Conservation (phyloP, 2,329 filamentous ascomycete genomes). For the Cadophora sp. region DNA sequence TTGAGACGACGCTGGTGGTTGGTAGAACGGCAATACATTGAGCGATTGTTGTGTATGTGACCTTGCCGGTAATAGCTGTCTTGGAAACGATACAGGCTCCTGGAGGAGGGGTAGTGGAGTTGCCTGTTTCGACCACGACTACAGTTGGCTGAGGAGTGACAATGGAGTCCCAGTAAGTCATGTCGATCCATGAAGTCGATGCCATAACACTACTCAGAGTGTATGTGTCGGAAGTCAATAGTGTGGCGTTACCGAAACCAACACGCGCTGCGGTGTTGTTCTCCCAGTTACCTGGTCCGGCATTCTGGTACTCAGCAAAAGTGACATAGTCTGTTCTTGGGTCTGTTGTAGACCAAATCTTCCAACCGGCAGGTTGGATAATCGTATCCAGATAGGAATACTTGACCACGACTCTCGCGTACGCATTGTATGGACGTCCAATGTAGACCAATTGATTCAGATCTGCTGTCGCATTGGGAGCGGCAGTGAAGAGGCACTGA, state of each 20-base stretch:
- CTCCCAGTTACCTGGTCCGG: slow-evolving; percentile 36
- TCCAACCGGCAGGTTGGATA: slow-evolving; percentile 58
- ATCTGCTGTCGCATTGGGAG: slow-evolving; percentile 25
- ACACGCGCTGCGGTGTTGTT: slow-evolving; percentile 45
- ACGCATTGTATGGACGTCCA: slow-evolving; percentile 57
- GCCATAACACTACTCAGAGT: slow-evolving; percentile 49
- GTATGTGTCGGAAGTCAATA: slow-evolving; percentile 47
- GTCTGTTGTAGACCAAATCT: slow-evolving; percentile 49
- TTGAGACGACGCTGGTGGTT: slow-evolving; percentile 47
- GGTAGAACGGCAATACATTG: slow-evolving; percentile 47
- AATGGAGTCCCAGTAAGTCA: slow-evolving; percentile 49
- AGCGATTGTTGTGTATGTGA: slow-evolving; percentile 48
- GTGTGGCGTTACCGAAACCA: slow-evolving; percentile 47
- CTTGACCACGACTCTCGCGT: slow-evolving; percentile 57
- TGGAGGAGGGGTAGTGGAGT: slow-evolving; percentile 44
- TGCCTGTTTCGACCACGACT: slow-evolving; percentile 35
- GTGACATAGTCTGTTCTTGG: slow-evolving; percentile 26
- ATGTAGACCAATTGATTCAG: slow-evolving; percentile 47
- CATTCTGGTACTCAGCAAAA: slow-evolving; percentile 33
- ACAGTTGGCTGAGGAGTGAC: slow-evolving; percentile 43
- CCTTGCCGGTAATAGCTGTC: slow-evolving; percentile 46
- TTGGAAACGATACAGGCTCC: slow-evolving; percentile 49
- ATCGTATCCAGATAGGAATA: slow-evolving; percentile 54
- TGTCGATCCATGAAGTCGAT: slow-evolving; percentile 52
- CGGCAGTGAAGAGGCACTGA: slow-evolving; percentile 44